Percentiles rank a stretch among this genome's conserved stretches.
Evolutionary conservation across 148 eudicot genomes (phyloP).

Genomic region (Rhododendron ovatum): DNA sequence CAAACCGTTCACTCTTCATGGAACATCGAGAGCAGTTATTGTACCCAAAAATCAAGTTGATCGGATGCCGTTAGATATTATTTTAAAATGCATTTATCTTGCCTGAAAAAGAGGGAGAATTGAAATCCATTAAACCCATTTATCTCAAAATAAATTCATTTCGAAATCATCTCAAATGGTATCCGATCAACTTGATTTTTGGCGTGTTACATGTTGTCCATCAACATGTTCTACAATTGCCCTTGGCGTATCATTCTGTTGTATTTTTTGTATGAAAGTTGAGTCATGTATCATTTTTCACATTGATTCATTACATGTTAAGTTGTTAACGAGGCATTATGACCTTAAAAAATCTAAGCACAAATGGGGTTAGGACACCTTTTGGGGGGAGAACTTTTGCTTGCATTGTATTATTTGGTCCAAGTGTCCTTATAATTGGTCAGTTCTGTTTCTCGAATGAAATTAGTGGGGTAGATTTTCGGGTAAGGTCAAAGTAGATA

Average conservation of each 20-base stretch:
- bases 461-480: neutral
- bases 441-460: neutral
- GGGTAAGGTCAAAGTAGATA: neutral
- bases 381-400: neutral
- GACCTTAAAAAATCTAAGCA: neutral
- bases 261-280: neutral
- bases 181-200: too few species aligned
- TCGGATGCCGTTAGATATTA: too few species aligned
- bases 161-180: too few species aligned
- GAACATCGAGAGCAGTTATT: neutral
- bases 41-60: too few species aligned
- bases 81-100: too few species aligned
- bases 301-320: neutral
- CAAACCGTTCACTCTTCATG: neutral
- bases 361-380: neutral
- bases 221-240: neutral
- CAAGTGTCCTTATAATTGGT: neutral
- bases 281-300: neutral
- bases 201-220: too few species aligned
- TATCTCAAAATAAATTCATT: too few species aligned
- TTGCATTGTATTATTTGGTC: neutral
- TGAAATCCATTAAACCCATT: too few species aligned
- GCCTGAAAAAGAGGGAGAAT: too few species aligned
- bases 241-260: neutral
- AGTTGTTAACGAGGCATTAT: neutral